These are phyloP conservation scores for Mucor mucedo DNA, from an alignment of 371 early-diverging fungal species.

Conservation along the genomic window DNA sequence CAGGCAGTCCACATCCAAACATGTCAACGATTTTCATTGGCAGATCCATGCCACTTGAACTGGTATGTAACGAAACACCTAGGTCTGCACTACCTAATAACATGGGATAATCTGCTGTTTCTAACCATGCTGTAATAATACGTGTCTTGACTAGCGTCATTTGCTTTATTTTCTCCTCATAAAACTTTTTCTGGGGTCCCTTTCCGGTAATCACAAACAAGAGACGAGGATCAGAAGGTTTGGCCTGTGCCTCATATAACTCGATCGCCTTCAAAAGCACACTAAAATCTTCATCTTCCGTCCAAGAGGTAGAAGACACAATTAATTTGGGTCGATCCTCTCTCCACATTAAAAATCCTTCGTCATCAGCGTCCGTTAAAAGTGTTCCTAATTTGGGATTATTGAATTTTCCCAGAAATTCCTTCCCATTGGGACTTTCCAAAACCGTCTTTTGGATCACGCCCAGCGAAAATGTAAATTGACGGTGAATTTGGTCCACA, in stretches of 20 bases:
- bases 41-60: conserved; percentile 92
- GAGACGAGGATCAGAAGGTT: conserved; percentile 58
- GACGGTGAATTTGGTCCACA: conserved; percentile 59
- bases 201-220: conserved; percentile 92
- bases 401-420: conserved; percentile 21
- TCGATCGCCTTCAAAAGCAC: conserved; percentile 77
- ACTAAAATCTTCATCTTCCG: conserved; percentile 93
- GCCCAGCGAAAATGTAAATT: conserved; percentile 20
- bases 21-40: conserved; percentile 99
- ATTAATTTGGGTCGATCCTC: conserved; percentile 70
- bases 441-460: conserved; percentile 44
- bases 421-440: conserved; percentile 7
- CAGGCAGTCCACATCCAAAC: conserved; percentile 96
- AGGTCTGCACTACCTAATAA: conserved; percentile 89
- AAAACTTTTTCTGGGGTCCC: conserved; percentile 81
- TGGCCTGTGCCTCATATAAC: conserved; percentile 53
- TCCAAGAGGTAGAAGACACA: conserved; percentile 95
- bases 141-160: conserved; percentile 60
- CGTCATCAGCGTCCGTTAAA: conserved; percentile 40
- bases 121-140: conserved; percentile 85
- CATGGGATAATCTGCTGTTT: conserved; percentile 81
- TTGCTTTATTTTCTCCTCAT: conserved; percentile 63
- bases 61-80: conserved; percentile 91
- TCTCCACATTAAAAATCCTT: conserved; percentile 41
- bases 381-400: conserved; percentile 42